These are phyloP conservation scores for Sonneratia alba DNA, from an alignment of 345 rosid species.

Conservation along the genomic window DNA sequence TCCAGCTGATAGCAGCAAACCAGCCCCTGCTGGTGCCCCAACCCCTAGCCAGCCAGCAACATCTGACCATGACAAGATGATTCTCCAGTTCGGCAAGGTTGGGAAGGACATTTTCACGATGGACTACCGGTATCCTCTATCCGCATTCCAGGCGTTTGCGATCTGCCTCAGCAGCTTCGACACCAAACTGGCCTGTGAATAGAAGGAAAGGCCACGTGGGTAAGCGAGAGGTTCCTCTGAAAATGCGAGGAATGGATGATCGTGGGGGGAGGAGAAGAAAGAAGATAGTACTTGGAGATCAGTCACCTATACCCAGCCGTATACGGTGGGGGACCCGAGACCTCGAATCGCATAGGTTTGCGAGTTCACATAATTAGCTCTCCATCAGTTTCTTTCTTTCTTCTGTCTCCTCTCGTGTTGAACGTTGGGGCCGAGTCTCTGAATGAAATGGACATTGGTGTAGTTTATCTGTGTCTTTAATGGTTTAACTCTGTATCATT, in stretches of 20 bases:
- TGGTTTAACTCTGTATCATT: background rate
- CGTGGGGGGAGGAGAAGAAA: background rate
- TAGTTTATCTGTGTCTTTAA: background rate
- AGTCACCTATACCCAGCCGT: background rate
- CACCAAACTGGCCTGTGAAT: conserved; percentile 98
- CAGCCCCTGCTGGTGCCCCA: conserved; percentile 22
- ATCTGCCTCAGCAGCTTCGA: conserved; percentile 99
- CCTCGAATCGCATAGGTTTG: conserved; percentile 1
- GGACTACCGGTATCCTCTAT: conserved; percentile 92
- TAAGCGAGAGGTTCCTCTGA: background rate
- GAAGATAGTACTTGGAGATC: background rate
- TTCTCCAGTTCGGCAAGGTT: conserved; percentile 92
- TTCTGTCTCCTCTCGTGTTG: background rate
- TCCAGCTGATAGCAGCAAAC: conserved; percentile 38
- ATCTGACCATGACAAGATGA: conserved; percentile 71
- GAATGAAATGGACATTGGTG: background rate
- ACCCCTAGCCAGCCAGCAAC: conserved; percentile 22
- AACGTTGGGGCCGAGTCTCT: background rate
- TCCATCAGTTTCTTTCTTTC: background rate
- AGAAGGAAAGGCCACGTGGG: conserved; percentile 10
- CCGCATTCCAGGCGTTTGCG: conserved; percentile 96
- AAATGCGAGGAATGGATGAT: background rate
- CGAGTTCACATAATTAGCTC: background rate
- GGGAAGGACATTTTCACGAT: conserved; percentile 97
- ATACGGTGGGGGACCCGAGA: background rate